Evolutionary conservation across 305 asterid species (phyloP).

Genomic region (Solanum hybrid): DNA sequence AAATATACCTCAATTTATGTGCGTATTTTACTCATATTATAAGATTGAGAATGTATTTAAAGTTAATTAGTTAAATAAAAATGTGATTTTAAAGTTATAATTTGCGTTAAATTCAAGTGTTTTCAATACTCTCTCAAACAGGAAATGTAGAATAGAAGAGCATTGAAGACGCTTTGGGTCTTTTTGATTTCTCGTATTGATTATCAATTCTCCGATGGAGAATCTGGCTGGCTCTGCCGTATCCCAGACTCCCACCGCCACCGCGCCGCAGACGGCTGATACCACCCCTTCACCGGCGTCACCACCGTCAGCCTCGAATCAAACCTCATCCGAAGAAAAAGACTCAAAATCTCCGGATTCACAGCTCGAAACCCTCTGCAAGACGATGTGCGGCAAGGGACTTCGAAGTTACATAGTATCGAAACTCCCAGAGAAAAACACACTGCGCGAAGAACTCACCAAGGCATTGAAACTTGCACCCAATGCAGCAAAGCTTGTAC

Average conservation of each 20-base stretch:
- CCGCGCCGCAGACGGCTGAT: not conserved
- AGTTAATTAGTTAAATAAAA: too few relatives aligned
- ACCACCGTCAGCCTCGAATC: not conserved
- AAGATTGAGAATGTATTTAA: too few relatives aligned
- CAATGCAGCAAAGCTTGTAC: slow-evolving; percentile 49
- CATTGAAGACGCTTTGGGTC: not conserved
- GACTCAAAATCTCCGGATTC: slow-evolving; percentile 5
- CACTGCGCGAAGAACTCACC: slow-evolving; percentile 59
- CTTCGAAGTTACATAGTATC: slow-evolving; percentile 39
- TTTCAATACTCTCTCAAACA: not conserved
- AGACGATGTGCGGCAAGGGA: slow-evolving; percentile 47
- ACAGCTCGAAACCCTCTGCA: slow-evolving; percentile 51
- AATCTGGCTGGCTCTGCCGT: not conserved
- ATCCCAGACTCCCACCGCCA: not conserved
- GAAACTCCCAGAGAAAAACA: slow-evolving; percentile 24
- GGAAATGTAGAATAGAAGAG: not conserved
- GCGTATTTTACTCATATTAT: too few relatives aligned
- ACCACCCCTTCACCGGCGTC: not conserved
- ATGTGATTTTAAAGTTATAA: too few relatives aligned
- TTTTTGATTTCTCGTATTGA: not conserved
- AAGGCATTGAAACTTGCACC: slow-evolving; percentile 47
- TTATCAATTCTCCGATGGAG: not conserved
- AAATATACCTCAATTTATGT: too few relatives aligned
- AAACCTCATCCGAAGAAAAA: not conserved
- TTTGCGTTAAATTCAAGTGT: not conserved